phyloP scores from a whole-genome alignment of 2,329 filamentous ascomycete species.

The Phialocephala subalpina region DNA sequence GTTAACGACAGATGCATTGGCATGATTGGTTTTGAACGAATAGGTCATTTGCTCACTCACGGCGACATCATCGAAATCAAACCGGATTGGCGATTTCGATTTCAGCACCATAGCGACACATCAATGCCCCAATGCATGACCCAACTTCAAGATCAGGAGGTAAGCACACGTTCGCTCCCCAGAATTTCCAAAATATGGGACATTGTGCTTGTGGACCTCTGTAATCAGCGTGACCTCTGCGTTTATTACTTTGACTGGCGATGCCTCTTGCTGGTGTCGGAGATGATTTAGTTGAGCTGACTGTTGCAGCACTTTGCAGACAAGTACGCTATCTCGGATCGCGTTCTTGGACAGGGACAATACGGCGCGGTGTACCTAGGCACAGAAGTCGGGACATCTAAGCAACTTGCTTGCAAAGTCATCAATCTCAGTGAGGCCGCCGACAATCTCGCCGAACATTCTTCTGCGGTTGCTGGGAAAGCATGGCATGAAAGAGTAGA shows the following conservation, averaged over 20 bases:
- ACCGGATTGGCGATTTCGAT: constrained; percentile 47
- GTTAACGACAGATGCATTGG: constrained; percentile 58
- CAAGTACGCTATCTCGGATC: constrained; percentile 56
- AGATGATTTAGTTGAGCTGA: constrained; percentile 9
- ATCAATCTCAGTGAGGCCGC: constrained; percentile 54
- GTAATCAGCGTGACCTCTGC: no score
- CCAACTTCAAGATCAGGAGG: constrained; percentile 48
- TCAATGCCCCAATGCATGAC: constrained; percentile 25
- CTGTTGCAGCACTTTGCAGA: constrained; percentile 52
- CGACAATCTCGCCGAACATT: constrained; percentile 1
- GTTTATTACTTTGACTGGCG: no score
- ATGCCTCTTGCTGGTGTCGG: no score
- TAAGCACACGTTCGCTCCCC: constrained; percentile 32
- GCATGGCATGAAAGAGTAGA: constrained; percentile 30
- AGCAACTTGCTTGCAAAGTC: constrained; percentile 75
- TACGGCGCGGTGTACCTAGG: constrained; percentile 63
- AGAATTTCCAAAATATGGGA: no score
- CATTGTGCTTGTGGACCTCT: no score
- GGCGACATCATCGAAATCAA: constrained; percentile 56
- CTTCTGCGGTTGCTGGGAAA: not conserved
- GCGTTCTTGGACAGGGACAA: constrained; percentile 60
- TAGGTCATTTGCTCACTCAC: constrained; percentile 57
- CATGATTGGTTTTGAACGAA: constrained; percentile 43
- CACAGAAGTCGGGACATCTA: constrained; percentile 56
- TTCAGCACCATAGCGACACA: constrained; percentile 41